Percentiles rank a stretch among this genome's conserved stretches.
Evolutionary conservation across 2,329 filamentous ascomycete genomes (phyloP).

Genomic region (Periglandula ipomoeae): DNA sequence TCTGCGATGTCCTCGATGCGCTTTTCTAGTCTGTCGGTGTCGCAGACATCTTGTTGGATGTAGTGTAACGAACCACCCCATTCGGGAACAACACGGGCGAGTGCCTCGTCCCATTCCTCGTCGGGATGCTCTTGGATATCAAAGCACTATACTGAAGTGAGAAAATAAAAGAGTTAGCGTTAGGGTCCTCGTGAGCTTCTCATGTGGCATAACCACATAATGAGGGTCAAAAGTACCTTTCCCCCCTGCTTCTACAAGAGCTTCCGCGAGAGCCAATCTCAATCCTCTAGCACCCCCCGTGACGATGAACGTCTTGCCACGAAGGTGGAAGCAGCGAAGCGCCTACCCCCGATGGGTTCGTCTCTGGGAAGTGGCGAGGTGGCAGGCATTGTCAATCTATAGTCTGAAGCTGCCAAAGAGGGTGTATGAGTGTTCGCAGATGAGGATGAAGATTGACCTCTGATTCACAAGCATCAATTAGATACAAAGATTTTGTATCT

Average conservation of each 20-base stretch:
- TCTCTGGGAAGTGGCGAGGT: too few species aligned
- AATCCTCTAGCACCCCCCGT: constrained; percentile 65
- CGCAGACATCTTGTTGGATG: constrained; percentile 57
- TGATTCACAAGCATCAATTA: too few species aligned
- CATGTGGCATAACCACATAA: too few species aligned
- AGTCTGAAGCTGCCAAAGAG: too few species aligned
- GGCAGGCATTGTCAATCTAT: too few species aligned
- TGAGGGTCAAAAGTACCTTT: constrained; percentile 40
- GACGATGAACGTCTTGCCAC: constrained; percentile 59
- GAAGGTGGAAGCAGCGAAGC: constrained; percentile 56
- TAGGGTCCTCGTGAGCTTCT: background rate
- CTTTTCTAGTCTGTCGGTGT: constrained; percentile 48
- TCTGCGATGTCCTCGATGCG: constrained; percentile 49
- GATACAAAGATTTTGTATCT: too few species aligned
- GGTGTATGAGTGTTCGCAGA: too few species aligned
- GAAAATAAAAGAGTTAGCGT: too few species aligned
- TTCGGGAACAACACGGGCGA: background rate
- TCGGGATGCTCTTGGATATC: constrained; percentile 41
- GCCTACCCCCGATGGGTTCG: constrained; percentile 25
- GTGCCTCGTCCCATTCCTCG: constrained; percentile 51
- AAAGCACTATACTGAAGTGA: constrained; percentile 49
- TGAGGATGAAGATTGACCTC: too few species aligned
- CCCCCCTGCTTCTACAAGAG: constrained; percentile 65
- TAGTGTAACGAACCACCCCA: constrained; percentile 48
- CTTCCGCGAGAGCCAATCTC: constrained; percentile 63